phyloP scores from a whole-genome alignment of 129 eudicot genomes.

The Sambucus nigra region DNA sequence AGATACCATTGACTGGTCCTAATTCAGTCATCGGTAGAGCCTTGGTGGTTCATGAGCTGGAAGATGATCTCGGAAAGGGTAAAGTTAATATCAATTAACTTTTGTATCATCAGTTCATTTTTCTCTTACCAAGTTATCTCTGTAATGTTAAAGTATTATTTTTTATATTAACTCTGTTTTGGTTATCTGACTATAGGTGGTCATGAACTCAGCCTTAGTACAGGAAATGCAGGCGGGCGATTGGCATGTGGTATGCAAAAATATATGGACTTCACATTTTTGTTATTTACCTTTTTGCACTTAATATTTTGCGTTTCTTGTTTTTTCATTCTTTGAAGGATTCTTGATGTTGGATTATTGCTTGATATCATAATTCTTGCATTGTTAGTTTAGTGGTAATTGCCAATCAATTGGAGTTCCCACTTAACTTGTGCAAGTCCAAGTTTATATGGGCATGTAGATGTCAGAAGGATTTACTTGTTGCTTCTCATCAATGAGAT shows the following conservation, averaged over 20 bases:
- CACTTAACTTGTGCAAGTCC: neutral
- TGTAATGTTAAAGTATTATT: no score
- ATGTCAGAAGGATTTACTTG: no score
- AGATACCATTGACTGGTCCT: conserved; percentile 95
- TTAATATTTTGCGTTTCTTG: neutral
- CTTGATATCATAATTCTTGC: neutral
- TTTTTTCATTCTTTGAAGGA: no score
- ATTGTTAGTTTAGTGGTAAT: no score
- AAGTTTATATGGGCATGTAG: no score
- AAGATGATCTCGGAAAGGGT: conserved; percentile 97
- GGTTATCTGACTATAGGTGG: conserved; percentile 45
- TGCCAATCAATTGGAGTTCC: neutral
- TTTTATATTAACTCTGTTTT: neutral
- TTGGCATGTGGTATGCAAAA: conserved; percentile 79
- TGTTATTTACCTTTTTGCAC: neutral
- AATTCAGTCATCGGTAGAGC: conserved; percentile 92
- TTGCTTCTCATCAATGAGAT: neutral
- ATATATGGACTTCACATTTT: neutral
- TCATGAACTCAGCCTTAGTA: conserved; percentile 86
- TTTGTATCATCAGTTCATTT: no score
- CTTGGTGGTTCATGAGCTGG: conserved; percentile 91
- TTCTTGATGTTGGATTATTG: neutral
- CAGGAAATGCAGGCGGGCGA: conserved; percentile 98
- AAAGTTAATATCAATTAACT: conserved; percentile 5
- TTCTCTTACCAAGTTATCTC: no score